These are phyloP conservation scores for Tillandsia leiboldiana DNA, from an alignment of 176 grass and related monocot species.

Conservation along the genomic window DNA sequence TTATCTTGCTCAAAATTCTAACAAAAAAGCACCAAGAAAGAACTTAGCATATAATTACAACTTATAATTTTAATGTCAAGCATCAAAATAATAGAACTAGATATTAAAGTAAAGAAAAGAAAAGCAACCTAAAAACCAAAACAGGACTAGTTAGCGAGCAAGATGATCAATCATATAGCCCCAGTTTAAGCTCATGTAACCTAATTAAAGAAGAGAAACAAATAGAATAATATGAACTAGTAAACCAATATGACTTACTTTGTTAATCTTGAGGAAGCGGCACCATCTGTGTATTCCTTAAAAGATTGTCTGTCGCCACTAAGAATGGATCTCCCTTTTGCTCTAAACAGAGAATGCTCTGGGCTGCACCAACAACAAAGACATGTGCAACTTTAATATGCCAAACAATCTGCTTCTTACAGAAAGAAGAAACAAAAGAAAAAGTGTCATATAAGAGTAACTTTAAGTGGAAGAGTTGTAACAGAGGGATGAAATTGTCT, in stretches of 20 bases:
- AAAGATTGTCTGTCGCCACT: slow-evolving; percentile 66
- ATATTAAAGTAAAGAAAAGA: too few species aligned
- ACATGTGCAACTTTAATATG: not conserved
- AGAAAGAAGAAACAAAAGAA: slow-evolving; percentile 7
- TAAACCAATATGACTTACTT: not conserved
- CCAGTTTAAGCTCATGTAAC: too few species aligned
- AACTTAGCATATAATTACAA: too few species aligned
- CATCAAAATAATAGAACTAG: too few species aligned
- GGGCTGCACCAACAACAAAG: slow-evolving; percentile 55
- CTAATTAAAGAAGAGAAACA: too few species aligned
- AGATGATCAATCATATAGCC: too few species aligned
- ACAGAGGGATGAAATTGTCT: too few species aligned
- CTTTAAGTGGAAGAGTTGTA: too few species aligned
- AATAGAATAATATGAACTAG: not conserved
- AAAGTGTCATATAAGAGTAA: not conserved
- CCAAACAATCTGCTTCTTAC: not conserved
- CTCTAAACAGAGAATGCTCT: slow-evolving; percentile 72
- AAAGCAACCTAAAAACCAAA: not conserved
- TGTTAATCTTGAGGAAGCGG: slow-evolving; percentile 57
- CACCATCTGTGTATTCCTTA: slow-evolving; percentile 68
- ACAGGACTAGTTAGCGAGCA: slow-evolving; percentile 12
- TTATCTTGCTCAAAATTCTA: too few species aligned
- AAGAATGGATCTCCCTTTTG: slow-evolving; percentile 84
- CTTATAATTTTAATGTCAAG: too few species aligned
- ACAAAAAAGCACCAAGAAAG: too few species aligned